Evolutionary conservation across 768 basidiomycete genomes (phyloP).

Genomic region (Mrakia gelida): DNA sequence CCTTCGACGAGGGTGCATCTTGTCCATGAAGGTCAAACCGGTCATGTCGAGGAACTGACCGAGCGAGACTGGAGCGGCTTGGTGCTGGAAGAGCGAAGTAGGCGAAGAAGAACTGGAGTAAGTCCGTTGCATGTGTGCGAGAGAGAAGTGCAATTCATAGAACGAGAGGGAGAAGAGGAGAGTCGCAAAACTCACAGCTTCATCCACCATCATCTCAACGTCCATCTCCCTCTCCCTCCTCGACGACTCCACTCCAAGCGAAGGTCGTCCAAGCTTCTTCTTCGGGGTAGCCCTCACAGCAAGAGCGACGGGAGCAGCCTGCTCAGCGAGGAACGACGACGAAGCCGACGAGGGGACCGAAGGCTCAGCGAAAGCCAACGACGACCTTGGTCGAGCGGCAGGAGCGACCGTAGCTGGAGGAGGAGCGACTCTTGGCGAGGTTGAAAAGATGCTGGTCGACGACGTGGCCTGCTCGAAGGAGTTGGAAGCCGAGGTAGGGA

Average conservation of each 20-base stretch:
- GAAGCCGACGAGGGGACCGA: neutral
- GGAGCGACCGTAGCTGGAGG: neutral
- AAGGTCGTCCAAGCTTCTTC: conserved; percentile 27
- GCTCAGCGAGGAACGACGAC: neutral
- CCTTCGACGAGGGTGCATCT: conserved; percentile 39
- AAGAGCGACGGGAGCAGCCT: neutral
- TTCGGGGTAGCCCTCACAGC: conserved; percentile 23
- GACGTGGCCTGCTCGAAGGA: conserved; percentile 1
- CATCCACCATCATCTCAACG: conserved; percentile 5
- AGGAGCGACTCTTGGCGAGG: conserved; percentile 10
- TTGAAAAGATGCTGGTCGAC: conserved; percentile 10
- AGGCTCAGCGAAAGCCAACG: conserved; percentile 11
- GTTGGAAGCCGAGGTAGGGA: conserved; percentile 12
- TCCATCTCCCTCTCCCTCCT: conserved; percentile 9
- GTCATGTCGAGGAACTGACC: conserved; percentile 45
- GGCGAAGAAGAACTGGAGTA: no score
- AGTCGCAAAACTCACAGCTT: conserved; percentile 8
- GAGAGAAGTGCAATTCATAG: neutral
- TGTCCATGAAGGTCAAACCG: conserved; percentile 44
- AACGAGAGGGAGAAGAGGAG: neutral
- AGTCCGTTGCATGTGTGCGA: no score
- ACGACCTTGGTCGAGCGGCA: neutral
- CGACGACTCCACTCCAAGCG: conserved; percentile 1
- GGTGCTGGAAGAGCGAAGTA: neutral
- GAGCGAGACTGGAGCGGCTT: conserved; percentile 36